phyloP scores from a whole-genome alignment of 2,329 filamentous ascomycete species.

The Septoria petroselini region DNA sequence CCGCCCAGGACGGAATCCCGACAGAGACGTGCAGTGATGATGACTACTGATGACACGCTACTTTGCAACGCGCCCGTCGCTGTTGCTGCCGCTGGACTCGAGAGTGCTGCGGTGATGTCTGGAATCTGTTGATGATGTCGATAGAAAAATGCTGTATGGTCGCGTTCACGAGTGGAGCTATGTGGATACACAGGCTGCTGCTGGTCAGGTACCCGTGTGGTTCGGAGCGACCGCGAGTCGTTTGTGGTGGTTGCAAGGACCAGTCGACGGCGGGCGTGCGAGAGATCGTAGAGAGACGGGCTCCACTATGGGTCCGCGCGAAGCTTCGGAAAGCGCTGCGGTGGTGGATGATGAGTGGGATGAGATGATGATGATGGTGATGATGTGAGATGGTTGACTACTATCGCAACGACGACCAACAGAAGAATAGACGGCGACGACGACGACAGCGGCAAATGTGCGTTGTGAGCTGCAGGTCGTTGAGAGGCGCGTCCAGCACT shows the following conservation, averaged over 20 bases:
- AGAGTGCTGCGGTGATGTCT: neutral
- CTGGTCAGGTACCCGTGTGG: slow-evolving; percentile 10
- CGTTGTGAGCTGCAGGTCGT: neutral
- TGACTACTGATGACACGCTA: slow-evolving; percentile 1
- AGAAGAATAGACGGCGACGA: neutral
- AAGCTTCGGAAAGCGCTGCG: slow-evolving; percentile 2
- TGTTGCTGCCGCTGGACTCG: neutral
- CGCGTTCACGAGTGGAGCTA: slow-evolving; percentile 10
- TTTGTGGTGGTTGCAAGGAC: slow-evolving; percentile 1
- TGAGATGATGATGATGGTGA: neutral
- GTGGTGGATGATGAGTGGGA: neutral
- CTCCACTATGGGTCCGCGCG: slow-evolving; percentile 5
- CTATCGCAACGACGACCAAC: neutral
- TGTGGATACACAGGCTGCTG: slow-evolving; percentile 3
- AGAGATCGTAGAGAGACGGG: neutral
- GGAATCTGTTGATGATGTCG: slow-evolving; percentile 3
- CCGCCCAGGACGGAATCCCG: neutral
- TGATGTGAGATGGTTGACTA: neutral
- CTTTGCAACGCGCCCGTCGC: neutral
- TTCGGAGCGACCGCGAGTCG: slow-evolving; percentile 1
- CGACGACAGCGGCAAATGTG: neutral
- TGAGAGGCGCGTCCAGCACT: slow-evolving; percentile 2
- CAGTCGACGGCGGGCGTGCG: too few species aligned
- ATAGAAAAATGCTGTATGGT: slow-evolving; percentile 12
- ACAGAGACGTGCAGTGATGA: neutral